Percentiles rank a stretch among this genome's conserved stretches.
These are phyloP conservation scores for Diaporthe sp. DNA, from an alignment of 2,329 filamentous ascomycete genomes.

Conservation along the genomic window DNA sequence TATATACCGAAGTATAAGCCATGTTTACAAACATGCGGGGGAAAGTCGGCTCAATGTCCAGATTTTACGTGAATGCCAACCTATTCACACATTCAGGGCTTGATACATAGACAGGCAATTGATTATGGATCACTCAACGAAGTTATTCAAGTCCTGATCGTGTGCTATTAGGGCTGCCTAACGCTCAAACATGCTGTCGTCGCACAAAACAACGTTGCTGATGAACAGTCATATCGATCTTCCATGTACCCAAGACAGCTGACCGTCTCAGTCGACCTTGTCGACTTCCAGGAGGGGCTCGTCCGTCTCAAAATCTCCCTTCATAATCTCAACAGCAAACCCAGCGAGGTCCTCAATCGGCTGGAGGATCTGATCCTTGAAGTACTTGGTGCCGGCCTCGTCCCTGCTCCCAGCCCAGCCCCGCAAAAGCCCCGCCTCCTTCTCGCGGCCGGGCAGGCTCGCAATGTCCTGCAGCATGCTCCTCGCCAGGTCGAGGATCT, in stretches of 20 bases:
- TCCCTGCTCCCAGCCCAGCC: constrained; percentile 59
- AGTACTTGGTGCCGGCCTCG: constrained; percentile 55
- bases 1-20: no score
- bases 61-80: neutral
- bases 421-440: constrained; percentile 58
- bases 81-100: neutral
- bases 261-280: constrained; percentile 12
- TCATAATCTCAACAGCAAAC: constrained; percentile 60
- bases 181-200: neutral
- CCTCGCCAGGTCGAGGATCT: constrained; percentile 57
- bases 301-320: constrained; percentile 52
- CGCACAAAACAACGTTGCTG: neutral
- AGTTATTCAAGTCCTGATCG: neutral
- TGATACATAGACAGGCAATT: neutral
- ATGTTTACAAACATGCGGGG: no score
- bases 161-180: neutral
- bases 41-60: neutral
- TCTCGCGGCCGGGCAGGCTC: constrained; percentile 59
- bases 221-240: neutral
- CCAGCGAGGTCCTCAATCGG: constrained; percentile 62
- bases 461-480: constrained; percentile 65
- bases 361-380: constrained; percentile 62
- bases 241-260: neutral
- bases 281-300: constrained; percentile 32
- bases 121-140: no score